Conservation (phyloP, 1,284 basidiomycete species). For the Gymnopus androsaceus region DNA sequence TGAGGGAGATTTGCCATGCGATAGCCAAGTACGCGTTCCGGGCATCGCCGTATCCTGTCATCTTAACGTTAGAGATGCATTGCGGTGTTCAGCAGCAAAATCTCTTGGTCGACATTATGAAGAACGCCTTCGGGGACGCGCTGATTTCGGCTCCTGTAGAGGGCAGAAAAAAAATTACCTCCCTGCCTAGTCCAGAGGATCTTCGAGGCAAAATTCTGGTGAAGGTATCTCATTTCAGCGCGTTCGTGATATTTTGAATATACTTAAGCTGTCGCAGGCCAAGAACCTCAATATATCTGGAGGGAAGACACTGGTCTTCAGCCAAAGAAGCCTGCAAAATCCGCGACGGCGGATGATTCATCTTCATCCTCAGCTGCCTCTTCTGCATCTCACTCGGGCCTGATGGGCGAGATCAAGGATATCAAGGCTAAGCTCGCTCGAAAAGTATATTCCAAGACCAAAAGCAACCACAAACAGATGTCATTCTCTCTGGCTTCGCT, state of each 20-base stretch:
- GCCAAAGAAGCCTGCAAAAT: constrained; percentile 11
- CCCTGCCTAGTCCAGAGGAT: constrained; percentile 86
- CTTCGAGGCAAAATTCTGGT: constrained; percentile 82
- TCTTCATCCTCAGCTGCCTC: constrained; percentile 35
- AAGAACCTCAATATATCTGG: constrained; percentile 59
- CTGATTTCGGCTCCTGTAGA: constrained; percentile 68
- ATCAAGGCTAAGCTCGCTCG: constrained; percentile 23
- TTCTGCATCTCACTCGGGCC: constrained; percentile 45
- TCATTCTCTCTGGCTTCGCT: constrained; percentile 74
- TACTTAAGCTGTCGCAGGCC: constrained; percentile 39
- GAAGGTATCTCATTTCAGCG: constrained; percentile 62
- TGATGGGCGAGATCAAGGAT: constrained; percentile 23
- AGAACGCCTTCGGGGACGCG: constrained; percentile 74
- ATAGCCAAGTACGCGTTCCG: constrained; percentile 94
- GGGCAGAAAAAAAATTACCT: constrained; percentile 48
- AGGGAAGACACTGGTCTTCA: constrained; percentile 29
- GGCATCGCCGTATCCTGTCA: constrained; percentile 90
- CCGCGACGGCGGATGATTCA: constrained; percentile 40
- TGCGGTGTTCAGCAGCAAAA: constrained; percentile 85
- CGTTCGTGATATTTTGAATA: constrained; percentile 9
- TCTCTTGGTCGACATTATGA: constrained; percentile 78
- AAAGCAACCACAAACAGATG: constrained; percentile 58
- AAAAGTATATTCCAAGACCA: constrained; percentile 7
- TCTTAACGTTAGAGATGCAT: constrained; percentile 94
- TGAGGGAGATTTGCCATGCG: constrained; percentile 84